Evolutionary conservation across 805 yeast species (phyloP).

Genomic region (Clavispora fructus): DNA sequence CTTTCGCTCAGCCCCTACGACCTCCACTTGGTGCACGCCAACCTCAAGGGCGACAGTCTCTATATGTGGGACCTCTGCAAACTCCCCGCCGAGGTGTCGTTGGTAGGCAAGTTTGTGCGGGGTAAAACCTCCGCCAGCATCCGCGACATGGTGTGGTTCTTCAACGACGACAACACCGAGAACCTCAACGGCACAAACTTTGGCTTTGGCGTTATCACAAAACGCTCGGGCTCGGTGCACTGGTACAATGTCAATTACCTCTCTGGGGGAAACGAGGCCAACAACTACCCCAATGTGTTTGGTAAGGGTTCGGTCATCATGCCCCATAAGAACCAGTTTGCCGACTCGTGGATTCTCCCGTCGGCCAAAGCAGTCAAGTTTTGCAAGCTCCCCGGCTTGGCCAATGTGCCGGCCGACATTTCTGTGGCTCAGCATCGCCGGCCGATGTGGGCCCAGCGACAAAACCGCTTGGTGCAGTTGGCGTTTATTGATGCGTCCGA

Average conservation of each 20-base stretch:
- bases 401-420: conserved; percentile 5
- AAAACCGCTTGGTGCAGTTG: conserved; percentile 20
- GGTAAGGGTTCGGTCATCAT: conserved; percentile 1
- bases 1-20: conserved; percentile 61
- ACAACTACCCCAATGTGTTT: conserved; percentile 26
- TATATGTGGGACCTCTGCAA: conserved; percentile 60
- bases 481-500: conserved; percentile 29
- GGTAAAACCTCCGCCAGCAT: conserved; percentile 60
- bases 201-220: conserved; percentile 50
- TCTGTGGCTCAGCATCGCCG: conserved; percentile 4
- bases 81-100: conserved; percentile 43
- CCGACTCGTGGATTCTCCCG: conserved; percentile 46
- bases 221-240: conserved; percentile 55
- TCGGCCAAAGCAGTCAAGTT: conserved; percentile 25
- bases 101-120: conserved; percentile 54
- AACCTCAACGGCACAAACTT: conserved; percentile 23
- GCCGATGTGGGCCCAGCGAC: not conserved
- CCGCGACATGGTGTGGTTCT: conserved; percentile 49
- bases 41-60: conserved; percentile 55
- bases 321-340: conserved; percentile 14
- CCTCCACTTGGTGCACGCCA: conserved; percentile 47
- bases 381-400: conserved; percentile 19
- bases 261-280: conserved; percentile 24
- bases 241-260: conserved; percentile 48
- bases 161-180: conserved; percentile 23